These are phyloP conservation scores for Cenococcum geophilum DNA, from an alignment of 495 filamentous ascomycete species.

Conservation along the genomic window DNA sequence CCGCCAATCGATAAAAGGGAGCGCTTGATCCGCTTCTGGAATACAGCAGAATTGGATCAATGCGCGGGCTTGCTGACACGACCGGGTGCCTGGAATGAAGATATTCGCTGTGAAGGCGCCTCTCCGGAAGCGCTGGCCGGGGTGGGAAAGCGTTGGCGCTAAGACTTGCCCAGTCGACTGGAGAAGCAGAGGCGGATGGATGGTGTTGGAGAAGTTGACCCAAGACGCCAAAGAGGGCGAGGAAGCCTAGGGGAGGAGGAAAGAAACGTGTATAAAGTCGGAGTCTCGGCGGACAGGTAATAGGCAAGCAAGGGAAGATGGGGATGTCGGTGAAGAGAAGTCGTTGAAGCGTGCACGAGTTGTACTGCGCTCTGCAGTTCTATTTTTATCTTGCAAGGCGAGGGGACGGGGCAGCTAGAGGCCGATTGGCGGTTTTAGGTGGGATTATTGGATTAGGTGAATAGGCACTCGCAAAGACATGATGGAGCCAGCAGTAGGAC, in stretches of 20 bases:
- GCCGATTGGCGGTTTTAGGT: conserved; percentile 9
- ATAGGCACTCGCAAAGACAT: background rate
- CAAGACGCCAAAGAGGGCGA: too few species aligned
- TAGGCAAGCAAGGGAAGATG: background rate
- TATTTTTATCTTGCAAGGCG: conserved; percentile 2
- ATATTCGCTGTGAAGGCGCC: conserved; percentile 23
- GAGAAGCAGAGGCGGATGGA: background rate
- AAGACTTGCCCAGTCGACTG: conserved; percentile 30
- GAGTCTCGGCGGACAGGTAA: too few species aligned
- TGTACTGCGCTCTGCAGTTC: background rate
- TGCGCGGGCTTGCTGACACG: conserved; percentile 15
- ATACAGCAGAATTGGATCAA: conserved; percentile 5
- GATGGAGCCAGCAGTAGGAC: too few species aligned
- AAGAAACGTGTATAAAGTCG: too few species aligned
- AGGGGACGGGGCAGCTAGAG: conserved; percentile 4
- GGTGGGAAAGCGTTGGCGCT: conserved; percentile 25
- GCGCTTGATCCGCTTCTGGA: conserved; percentile 26
- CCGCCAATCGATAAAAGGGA: conserved; percentile 20
- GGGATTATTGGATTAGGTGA: background rate
- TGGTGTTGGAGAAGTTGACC: background rate
- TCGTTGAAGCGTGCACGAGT: background rate
- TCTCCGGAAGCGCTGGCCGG: conserved; percentile 29
- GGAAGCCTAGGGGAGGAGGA: too few species aligned
- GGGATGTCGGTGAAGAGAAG: background rate
- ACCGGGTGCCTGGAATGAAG: conserved; percentile 5